Base-by-base conservation (phyloP, 345 rosid genomes). In the Moringa oleifera region DNA sequence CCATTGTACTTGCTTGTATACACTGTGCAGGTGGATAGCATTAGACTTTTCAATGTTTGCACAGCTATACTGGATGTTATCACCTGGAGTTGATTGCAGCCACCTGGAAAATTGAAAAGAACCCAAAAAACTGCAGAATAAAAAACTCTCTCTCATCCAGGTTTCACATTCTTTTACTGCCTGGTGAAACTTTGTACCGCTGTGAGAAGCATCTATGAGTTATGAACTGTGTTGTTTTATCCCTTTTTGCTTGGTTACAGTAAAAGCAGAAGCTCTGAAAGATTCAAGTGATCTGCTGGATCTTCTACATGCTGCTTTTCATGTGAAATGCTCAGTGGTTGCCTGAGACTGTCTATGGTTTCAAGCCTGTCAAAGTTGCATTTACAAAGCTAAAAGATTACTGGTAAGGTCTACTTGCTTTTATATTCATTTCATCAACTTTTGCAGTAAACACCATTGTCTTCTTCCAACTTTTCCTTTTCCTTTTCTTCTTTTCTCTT, bases 1-100 rank as follows among this genome's bases (percentile, higher is more conserved):
- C 54, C 22, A 47, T 58, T 68, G 78, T 75, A 73, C 80, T 79
- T 73, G 71, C 64, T 20, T 46, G 72, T 66, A 66, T 74, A 41
- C 47, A 71, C 20, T 68, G 20, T 41, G 63, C 61, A 57, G 18
- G 57, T 61, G 31, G 60, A 68, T 16, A 28, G 58, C 31, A 22
- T 53, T 21, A 25, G 23, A n/a, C 23, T 24, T 41, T 50, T 45
- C 41, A 53, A 17, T 60, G 53, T 56, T n/a, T 28, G 31, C 59
- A 17, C 12, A 41, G 17, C 57, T 37, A 20, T 5, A 33, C 18
- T 12, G 18, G 20, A 54, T 61, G 20, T 19, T 16, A 16, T 45
- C 45, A 24, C 3, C 53, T 57, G 59, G 53, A 31, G 23, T 33
- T 58, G 37, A 50, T 37, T 25, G 15, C 51, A 54, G 46, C 51